Conservation (phyloP, 805 yeast genomes). For the Saitoella complicata region DNA sequence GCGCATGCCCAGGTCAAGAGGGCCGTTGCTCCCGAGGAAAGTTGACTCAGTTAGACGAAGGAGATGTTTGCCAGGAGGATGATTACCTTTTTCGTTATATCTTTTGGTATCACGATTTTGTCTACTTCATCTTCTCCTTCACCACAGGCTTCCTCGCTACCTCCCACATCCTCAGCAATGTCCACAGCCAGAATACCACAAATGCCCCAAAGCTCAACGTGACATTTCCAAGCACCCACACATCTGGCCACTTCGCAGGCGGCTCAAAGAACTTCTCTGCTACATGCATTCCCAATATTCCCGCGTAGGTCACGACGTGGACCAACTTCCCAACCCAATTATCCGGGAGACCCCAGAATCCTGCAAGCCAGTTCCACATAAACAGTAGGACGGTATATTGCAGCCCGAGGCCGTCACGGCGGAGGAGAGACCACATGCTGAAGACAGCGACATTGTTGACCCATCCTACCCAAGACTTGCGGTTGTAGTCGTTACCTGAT, state of each 20-base stretch:
- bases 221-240: conserved; percentile 70
- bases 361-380: conserved; percentile 68
- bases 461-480: conserved; percentile 43
- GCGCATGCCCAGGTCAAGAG: no score
- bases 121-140: no score
- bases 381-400: conserved; percentile 52
- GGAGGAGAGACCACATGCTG: conserved; percentile 75
- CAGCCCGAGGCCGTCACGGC: conserved; percentile 52
- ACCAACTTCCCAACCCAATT: conserved; percentile 33
- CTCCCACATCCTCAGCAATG: neutral
- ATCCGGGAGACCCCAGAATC: conserved; percentile 34
- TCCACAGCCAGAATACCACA: conserved; percentile 68
- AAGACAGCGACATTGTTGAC: conserved; percentile 69
- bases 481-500: conserved; percentile 14
- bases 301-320: conserved; percentile 32
- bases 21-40: no score
- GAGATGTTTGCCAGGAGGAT: no score
- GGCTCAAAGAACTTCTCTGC: conserved; percentile 30
- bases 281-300: conserved; percentile 34
- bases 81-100: no score
- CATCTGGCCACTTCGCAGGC: conserved; percentile 45
- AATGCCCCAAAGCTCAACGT: conserved; percentile 64
- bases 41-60: no score
- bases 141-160: neutral
- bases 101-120: no score